These are phyloP conservation scores for Cryptosporidium baileyi DNA, from an alignment of 169 alveolate species.

Conservation along the genomic window DNA sequence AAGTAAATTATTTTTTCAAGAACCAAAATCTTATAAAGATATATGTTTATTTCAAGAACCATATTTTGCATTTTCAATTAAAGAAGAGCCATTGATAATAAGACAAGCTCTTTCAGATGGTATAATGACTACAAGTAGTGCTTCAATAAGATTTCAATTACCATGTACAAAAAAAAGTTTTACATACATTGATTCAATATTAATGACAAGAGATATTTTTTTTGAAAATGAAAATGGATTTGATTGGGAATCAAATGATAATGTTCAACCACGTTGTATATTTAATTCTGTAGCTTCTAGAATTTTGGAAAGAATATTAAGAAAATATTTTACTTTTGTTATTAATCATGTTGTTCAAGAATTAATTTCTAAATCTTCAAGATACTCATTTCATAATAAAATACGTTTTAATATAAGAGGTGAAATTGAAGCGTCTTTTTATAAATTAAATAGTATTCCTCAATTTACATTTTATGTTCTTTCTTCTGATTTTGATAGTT, in stretches of 20 bases:
- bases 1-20: neutral
- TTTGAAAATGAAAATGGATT: neutral
- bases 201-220: neutral
- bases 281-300: constrained; percentile 32
- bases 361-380: neutral
- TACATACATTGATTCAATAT: neutral
- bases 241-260: constrained; percentile 44
- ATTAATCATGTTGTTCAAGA: neutral
- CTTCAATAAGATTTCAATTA: constrained; percentile 35
- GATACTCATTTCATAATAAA: neutral
- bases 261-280: constrained; percentile 46
- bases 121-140: constrained; percentile 42
- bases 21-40: constrained; percentile 21
- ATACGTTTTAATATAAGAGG: neutral
- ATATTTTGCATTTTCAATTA: constrained; percentile 3
- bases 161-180: constrained; percentile 9
- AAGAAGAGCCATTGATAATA: constrained; percentile 26
- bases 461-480: constrained; percentile 42
- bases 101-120: constrained; percentile 30
- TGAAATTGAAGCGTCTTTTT: constrained; percentile 36
- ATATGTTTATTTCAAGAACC: constrained; percentile 47
- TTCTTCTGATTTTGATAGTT: constrained; percentile 44
- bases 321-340: neutral
- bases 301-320: constrained; percentile 27
- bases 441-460: constrained; percentile 39